Conservation (phyloP, 2,329 filamentous ascomycete species). For the Trichophyton simii region DNA sequence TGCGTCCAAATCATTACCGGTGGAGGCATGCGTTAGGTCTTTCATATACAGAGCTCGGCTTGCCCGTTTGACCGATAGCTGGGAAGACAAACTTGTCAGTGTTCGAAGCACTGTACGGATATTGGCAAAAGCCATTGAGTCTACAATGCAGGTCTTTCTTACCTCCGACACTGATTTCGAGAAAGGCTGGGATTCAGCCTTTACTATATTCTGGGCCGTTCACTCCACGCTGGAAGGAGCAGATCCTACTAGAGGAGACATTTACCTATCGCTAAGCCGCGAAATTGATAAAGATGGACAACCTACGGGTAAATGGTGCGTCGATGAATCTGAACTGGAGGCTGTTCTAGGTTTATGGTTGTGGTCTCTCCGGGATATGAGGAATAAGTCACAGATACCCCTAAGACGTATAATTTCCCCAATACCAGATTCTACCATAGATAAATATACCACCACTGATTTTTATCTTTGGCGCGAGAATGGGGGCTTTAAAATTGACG, state of each 20-base stretch:
- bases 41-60: background rate
- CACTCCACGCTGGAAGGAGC: background rate
- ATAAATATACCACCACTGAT: too few relatives aligned
- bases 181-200: background rate
- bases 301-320: slow-evolving; percentile 15
- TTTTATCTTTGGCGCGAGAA: background rate
- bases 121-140: background rate
- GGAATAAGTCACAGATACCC: slow-evolving; percentile 3
- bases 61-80: background rate
- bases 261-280: slow-evolving; percentile 7
- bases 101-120: background rate
- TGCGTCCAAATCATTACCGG: background rate
- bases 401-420: background rate
- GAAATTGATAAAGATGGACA: slow-evolving; percentile 1
- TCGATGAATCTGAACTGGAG: slow-evolving; percentile 20
- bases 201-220: background rate
- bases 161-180: background rate
- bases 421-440: background rate
- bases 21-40: background rate
- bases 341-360: slow-evolving; percentile 24
- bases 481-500: background rate
- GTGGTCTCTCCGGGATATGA: slow-evolving; percentile 18
- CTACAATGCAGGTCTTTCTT: background rate
- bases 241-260: background rate
- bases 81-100: background rate